Percentiles rank a stretch among this genome's conserved stretches.
Evolutionary conservation across 2,329 filamentous ascomycete species (phyloP).

Genomic region (Zymoseptoria brevis): DNA sequence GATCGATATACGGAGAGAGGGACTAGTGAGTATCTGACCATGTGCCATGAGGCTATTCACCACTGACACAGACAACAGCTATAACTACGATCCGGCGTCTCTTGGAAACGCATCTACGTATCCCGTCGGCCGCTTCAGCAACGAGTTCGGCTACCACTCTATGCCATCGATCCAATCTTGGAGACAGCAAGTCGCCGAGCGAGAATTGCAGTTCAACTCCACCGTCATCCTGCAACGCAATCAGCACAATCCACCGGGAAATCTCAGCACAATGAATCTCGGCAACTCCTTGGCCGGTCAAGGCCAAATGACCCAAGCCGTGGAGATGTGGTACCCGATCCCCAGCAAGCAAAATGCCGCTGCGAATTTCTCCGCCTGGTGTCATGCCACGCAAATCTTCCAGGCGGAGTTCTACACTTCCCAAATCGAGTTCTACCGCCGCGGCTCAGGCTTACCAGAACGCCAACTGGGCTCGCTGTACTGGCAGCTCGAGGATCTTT

Average conservation of each 20-base stretch:
- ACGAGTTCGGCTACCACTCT: conserved; percentile 57
- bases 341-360: conserved; percentile 46
- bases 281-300: conserved; percentile 39
- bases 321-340: conserved; percentile 49
- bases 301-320: conserved; percentile 52
- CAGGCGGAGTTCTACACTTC: conserved; percentile 55
- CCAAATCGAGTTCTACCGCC: conserved; percentile 55
- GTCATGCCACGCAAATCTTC: conserved; percentile 55
- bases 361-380: conserved; percentile 56
- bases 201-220: conserved; percentile 52
- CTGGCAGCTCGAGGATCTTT: conserved; percentile 58
- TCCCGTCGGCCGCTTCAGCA: conserved; percentile 52
- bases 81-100: conserved; percentile 48
- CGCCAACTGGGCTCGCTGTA: conserved; percentile 54
- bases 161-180: conserved; percentile 55
- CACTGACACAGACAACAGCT: conserved; percentile 23
- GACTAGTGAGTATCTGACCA: conserved; percentile 16
- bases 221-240: conserved; percentile 49
- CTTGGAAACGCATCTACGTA: conserved; percentile 50
- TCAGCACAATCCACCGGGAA: conserved; percentile 50
- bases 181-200: conserved; percentile 44
- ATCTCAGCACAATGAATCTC: conserved; percentile 41
- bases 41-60: neutral
- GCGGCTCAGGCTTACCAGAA: conserved; percentile 50
- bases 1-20: conserved; percentile 52